phyloP scores from a whole-genome alignment of 345 rosid genomes.

The Erodium maritimum region DNA sequence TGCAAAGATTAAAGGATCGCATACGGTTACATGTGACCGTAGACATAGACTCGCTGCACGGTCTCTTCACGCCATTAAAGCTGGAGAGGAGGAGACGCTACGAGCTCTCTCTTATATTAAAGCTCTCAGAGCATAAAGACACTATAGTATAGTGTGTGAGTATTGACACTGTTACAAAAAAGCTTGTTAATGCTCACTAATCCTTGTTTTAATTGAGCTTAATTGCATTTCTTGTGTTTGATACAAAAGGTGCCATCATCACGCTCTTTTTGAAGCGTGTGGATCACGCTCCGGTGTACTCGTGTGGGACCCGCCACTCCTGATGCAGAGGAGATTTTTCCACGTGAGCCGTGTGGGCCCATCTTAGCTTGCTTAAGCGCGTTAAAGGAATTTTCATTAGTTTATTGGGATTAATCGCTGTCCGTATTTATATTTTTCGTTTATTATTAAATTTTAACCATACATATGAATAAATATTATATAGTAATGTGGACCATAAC shows the following conservation, averaged over 20 bases:
- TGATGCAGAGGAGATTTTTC: background rate
- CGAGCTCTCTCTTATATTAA: background rate
- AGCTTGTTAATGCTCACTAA: background rate
- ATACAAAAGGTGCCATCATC: background rate
- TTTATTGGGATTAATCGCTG: too few species aligned
- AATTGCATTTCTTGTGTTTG: background rate
- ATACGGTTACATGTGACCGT: conserved; percentile 15
- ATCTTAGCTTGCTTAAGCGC: background rate
- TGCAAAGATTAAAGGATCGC: conserved; percentile 19
- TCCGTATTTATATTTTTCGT: too few species aligned
- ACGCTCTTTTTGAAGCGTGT: background rate
- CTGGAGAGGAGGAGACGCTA: conserved; percentile 13
- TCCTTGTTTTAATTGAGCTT: too few species aligned
- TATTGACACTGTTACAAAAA: background rate
- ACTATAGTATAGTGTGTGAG: conserved; percentile 1
- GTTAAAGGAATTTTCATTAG: background rate
- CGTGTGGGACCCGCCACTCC: background rate
- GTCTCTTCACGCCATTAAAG: conserved; percentile 22
- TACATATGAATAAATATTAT: too few species aligned
- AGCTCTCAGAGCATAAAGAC: background rate
- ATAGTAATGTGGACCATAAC: too few species aligned
- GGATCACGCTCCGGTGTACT: background rate
- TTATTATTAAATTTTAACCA: too few species aligned
- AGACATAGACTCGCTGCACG: conserved; percentile 4
- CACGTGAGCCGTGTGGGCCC: background rate